Conservation (phyloP, 2,329 filamentous ascomycete species). For the Colletotrichum australisinense region DNA sequence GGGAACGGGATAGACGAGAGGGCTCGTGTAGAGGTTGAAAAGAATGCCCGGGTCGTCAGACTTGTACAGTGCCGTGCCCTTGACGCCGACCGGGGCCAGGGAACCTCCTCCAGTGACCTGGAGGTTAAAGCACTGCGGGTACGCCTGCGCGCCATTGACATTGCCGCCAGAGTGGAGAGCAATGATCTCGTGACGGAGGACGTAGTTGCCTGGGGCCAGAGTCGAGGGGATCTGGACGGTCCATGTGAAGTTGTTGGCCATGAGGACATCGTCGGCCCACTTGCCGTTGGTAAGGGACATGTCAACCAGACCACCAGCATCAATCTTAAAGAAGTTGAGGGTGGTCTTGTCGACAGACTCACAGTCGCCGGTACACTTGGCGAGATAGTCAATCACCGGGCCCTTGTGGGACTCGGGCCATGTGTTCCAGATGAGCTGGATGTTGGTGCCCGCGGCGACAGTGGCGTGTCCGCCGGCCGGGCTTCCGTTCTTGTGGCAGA, state of each 20-base stretch:
- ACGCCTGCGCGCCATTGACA: constrained; percentile 57
- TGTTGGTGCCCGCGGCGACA: constrained; percentile 67
- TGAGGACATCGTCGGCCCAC: constrained; percentile 68
- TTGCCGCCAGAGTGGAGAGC: constrained; percentile 61
- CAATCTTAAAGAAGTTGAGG: constrained; percentile 71
- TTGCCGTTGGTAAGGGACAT: constrained; percentile 54
- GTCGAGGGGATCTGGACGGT: constrained; percentile 58
- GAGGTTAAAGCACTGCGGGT: constrained; percentile 64
- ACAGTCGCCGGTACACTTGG: constrained; percentile 64
- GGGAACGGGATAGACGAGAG: constrained; percentile 45
- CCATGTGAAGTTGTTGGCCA: constrained; percentile 59
- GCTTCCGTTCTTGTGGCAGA: constrained; percentile 57
- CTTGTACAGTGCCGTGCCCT: constrained; percentile 51
- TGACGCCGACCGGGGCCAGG: constrained; percentile 43
- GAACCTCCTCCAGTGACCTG: constrained; percentile 55
- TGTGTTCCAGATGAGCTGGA: constrained; percentile 72
- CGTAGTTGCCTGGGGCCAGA: constrained; percentile 63
- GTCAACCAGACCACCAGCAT: constrained; percentile 61
- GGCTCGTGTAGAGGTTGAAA: constrained; percentile 48
- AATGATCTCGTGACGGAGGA: constrained; percentile 67
- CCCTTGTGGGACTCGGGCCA: constrained; percentile 75
- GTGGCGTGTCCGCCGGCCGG: constrained; percentile 52
- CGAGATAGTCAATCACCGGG: constrained; percentile 71
- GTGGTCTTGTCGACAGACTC: constrained; percentile 59
- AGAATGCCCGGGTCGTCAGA: constrained; percentile 47